phyloP scores from a whole-genome alignment of 208 protist genomes.

The Leishmania turanica region DNA sequence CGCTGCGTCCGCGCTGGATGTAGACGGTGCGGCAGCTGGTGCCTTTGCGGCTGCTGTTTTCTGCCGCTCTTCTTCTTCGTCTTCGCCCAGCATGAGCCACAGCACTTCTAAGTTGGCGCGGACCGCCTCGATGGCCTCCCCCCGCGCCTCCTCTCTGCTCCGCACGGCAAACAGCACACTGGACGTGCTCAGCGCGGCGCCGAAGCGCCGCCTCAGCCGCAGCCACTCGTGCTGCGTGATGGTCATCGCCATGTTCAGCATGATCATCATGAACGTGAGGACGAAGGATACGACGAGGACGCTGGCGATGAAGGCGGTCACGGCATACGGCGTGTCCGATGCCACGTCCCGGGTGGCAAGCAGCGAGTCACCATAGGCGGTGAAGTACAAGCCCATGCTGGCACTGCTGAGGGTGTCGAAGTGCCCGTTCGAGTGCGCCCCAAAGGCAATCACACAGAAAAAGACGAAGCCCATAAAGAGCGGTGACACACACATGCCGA shows the following conservation, averaged over 20 bases:
- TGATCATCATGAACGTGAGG: conserved; percentile 58
- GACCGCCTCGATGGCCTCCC: conserved; percentile 41
- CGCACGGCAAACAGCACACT: conserved; percentile 48
- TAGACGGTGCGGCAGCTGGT: not conserved
- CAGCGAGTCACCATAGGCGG: conserved; percentile 64
- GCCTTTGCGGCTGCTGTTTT: not conserved
- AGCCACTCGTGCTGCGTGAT: conserved; percentile 66
- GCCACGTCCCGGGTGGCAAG: conserved; percentile 40
- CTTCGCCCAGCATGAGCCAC: conserved; percentile 40
- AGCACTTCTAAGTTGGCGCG: conserved; percentile 52
- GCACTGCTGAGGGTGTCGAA: conserved; percentile 46
- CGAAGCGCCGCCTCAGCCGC: conserved; percentile 46
- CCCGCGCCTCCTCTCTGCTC: conserved; percentile 47
- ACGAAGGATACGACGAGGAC: conserved; percentile 47
- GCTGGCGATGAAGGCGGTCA: conserved; percentile 39
- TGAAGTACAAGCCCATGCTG: conserved; percentile 51
- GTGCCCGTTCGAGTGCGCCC: conserved; percentile 39
- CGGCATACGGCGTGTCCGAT: conserved; percentile 27
- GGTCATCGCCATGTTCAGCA: conserved; percentile 62
- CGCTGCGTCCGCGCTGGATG: not conserved
- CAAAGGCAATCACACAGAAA: conserved; percentile 62
- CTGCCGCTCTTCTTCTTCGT: conserved; percentile 16
- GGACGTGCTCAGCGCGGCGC: conserved; percentile 41
- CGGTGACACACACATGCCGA: conserved; percentile 41
- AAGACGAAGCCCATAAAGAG: conserved; percentile 57